Evolutionary conservation across 1,284 basidiomycete genomes (phyloP), one percentile per base, ranked within the genome.

Genomic region (Apiotrichum sp.): DNA sequence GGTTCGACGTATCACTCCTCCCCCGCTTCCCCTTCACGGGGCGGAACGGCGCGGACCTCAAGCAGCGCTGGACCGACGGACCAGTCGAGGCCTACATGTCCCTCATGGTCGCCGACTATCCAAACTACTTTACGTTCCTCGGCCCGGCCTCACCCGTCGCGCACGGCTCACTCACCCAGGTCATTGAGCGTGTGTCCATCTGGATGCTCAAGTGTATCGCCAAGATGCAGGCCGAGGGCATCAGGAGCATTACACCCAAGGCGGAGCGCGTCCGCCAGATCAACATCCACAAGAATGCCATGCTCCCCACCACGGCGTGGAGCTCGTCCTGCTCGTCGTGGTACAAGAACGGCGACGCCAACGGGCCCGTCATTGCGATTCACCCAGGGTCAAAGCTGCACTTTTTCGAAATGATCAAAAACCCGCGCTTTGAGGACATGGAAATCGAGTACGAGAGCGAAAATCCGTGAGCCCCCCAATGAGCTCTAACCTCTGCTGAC

Each of bases 391-490:
- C 53, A 44, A 52, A 61, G 44, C 45, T 61, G 47, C 61, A 64
- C 33, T 61, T 67, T 53, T 64, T 67, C 40, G 65, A 69, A 52
- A 60, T 69, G 55, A 54, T 64, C 48, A 53, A 55, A 10, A 29
- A 65, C 40, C 67, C 68, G 0, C 62, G 70, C 4, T 73, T 66
- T 62, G 71, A 73, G 55, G 71, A 72, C 53, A 71, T 55, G 55
- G 59, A 67, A 6, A 70, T 62, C 46, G 56, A 63, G 50, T 61
- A 66, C 50, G 57, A 63, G 16, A 42, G 55, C 29, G 56, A 54
- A 10, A 69, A 67, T 47, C 58, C 61, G 7, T 46, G 45, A 34
- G 45, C 34, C 13, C 6, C 5, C 8, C 43, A 6, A 6, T 8
- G 5, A 29, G 8, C 22, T 9, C 31, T 44, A 7, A 10, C 31